Evolutionary conservation across 1,284 basidiomycete species (phyloP), one percentile per base, ranked within the genome.

Genomic region (Austroboletus niveus): DNA sequence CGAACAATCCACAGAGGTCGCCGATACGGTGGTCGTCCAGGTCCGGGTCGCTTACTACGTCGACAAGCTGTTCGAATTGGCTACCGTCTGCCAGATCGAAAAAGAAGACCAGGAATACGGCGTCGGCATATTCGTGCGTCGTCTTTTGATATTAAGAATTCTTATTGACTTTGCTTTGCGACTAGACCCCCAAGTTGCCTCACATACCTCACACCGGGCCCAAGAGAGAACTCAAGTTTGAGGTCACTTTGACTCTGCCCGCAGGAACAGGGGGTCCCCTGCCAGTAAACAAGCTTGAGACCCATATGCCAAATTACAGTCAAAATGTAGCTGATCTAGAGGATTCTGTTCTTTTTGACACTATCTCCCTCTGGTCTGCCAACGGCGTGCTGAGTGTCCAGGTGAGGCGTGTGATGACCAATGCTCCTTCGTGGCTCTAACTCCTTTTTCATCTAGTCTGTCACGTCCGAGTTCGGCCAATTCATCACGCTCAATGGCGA

Each of bases 51-150:
- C 59, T 20, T 77, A 74, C 52, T 30, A 47, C 17, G 27, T 59
- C 8, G 53, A 62, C 36, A 45, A 60, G 9, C 56, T 53, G 8
- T 57, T 75, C 20, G 59, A 69, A n/a, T 55, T 36, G n/a, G 64
- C 69, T 34, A 53, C 66, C n/a, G 68, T 78, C 34, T 78, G 76
- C 51, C 57, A 51, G 14, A 50, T 72, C 14, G 57, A 60, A 40
- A 59, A 64, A 20, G 53, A 47, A 1, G 68, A 69, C 1, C 63
- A 56, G 2, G 65, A 70, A 46, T 49, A 69, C 45, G 77, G 75
- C 24, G 57, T 79, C 45, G 74, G 75, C 11, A 69, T 79, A 35
- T 73, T 77, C 32, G 77, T 75, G 53, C 52, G 75, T 66, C 11
- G 12, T 35, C 41, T 2, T 39, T 35, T 29, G 34, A 31, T 35